Base-by-base conservation (phyloP, 2,329 filamentous ascomycete genomes). In the Calonectria montana region DNA sequence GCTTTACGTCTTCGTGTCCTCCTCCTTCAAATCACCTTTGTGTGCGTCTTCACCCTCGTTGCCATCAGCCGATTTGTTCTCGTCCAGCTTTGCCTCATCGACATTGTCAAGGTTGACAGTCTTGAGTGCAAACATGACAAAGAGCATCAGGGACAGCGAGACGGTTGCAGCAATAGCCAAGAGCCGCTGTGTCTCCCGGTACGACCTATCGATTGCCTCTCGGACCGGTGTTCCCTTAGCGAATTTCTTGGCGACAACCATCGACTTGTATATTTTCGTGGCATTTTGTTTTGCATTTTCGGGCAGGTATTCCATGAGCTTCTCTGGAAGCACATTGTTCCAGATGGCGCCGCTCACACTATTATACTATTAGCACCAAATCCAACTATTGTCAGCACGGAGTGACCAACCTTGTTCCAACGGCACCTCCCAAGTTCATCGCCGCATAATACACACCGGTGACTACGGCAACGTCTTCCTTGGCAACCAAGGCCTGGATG, bases 281-380 rank as follows among this genome's bases (percentile, higher is more conserved):
- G 78, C 77, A 10, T 80, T 74, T 2, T 70, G 61, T 10, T 78
- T 77, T 25, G 77, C 75, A 25, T 67, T 55, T 0, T 69, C 67
- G 2, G 78, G 77, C 15, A 80, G 77, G 41, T 80, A 78, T 0
- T 66, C 57, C 4, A 64, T n/a, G 2, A 81, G 77, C 21, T 81
- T 81, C 15, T 74, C 67, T 0, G 77, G 79, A 3, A 81, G 78
- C 4, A 79, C 73, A 13, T 78, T 77, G 50, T 80, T 80, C 83
- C 83, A 84, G 37, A 84, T 84, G 12, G 82, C 82, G 1, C 83
- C 83, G 7, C 80, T 79, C 7, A 84, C 80, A 31, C 80, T 84
- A 16, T 18, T 3, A 13, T 0, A 12, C 6, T 12, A 21, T 4
- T 25, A 3, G 4, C 6, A 9, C 10, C 0, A 15, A 29, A 21